These are phyloP conservation scores for Brasenia schreberi DNA, from an alignment of 164 flowering plant genomes.

Conservation along the genomic window DNA sequence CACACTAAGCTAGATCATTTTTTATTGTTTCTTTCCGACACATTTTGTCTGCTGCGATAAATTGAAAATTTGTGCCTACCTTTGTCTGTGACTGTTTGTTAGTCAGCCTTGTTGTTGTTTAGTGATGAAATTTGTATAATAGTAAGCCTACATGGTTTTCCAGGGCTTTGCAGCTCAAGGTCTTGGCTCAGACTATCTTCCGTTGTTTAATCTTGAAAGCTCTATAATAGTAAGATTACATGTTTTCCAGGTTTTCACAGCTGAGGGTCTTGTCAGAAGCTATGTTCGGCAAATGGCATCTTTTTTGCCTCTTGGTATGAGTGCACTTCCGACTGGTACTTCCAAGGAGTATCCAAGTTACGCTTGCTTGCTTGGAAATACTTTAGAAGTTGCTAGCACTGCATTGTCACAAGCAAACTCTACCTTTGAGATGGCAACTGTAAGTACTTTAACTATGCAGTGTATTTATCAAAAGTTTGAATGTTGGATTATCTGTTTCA, in stretches of 20 bases:
- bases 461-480: too few species aligned
- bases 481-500: too few species aligned
- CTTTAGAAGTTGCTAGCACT: constrained; percentile 52
- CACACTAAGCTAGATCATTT: too few species aligned
- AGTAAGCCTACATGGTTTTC: not conserved
- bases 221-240: not conserved
- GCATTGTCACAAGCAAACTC: constrained; percentile 53
- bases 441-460: not conserved
- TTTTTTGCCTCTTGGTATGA: constrained; percentile 34
- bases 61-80: not conserved
- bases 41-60: not conserved
- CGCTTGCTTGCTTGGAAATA: constrained; percentile 92
- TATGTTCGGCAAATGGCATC: constrained; percentile 66
- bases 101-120: not conserved
- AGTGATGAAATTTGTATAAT: not conserved
- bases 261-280: constrained; percentile 30
- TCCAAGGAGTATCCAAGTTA: constrained; percentile 59
- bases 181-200: too few species aligned
- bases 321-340: constrained; percentile 50
- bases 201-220: not conserved
- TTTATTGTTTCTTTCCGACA: too few species aligned
- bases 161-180: too few species aligned
- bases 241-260: constrained; percentile 45
- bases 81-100: not conserved
- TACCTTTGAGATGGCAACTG: constrained; percentile 53